Evolutionary conservation across 352 stramenopile genomes (phyloP).

Genomic region (Globisporangium nagaii): DNA sequence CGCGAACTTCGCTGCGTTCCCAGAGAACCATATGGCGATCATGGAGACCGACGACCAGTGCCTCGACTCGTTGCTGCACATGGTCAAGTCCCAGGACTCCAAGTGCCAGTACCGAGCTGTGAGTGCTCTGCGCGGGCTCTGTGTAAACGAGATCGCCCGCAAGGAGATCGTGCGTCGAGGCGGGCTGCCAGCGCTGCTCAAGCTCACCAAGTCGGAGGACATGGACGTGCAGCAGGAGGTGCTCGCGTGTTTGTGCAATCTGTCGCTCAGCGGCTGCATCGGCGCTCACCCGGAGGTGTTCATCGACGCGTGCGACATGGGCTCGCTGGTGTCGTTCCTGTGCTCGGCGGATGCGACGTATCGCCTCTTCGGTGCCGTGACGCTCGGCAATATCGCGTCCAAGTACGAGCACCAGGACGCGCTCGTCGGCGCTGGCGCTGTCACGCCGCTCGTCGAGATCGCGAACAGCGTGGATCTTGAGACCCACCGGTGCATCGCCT

Average conservation of each 20-base stretch:
- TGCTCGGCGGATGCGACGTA: conserved; percentile 94
- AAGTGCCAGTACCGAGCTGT: conserved; percentile 90
- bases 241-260: conserved; percentile 95
- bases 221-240: conserved; percentile 95
- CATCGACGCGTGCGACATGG: conserved; percentile 87
- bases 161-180: conserved; percentile 87
- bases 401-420: conserved; percentile 70
- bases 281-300: conserved; percentile 87
- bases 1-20: conserved; percentile 92
- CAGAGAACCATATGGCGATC: conserved; percentile 87
- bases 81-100: conserved; percentile 53
- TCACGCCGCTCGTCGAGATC: conserved; percentile 92
- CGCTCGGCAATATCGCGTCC: conserved; percentile 93
- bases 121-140: conserved; percentile 89
- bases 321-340: conserved; percentile 91
- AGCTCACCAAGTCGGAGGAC: conserved; percentile 89
- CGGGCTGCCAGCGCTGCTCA: conserved; percentile 84
- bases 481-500: conserved; percentile 95
- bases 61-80: conserved; percentile 49
- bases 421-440: conserved; percentile 77
- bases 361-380: conserved; percentile 93
- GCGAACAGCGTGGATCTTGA: conserved; percentile 90
- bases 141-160: conserved; percentile 80
- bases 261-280: conserved; percentile 94
- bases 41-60: conserved; percentile 42